A percentile compares a stretch with the other conserved stretches of the same genome.
These are phyloP conservation scores for Gautieria morchelliformis DNA, from an alignment of 768 basidiomycete genomes.

Conservation along the genomic window DNA sequence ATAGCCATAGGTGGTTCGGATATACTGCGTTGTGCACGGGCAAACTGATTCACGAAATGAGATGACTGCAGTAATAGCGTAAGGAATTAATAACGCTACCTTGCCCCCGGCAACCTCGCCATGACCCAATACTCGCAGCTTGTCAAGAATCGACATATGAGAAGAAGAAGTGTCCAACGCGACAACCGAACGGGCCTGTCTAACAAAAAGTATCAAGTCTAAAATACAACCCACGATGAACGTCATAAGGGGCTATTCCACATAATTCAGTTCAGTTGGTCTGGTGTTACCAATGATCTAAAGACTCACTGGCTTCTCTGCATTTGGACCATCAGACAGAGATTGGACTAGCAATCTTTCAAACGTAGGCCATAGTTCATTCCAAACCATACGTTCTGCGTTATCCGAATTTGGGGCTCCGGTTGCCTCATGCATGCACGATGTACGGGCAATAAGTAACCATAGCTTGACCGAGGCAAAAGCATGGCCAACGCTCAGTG, in stretches of 20 bases:
- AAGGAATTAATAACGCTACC: conserved; percentile 25
- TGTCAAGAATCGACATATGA: conserved; percentile 40
- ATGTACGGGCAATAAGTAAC: conserved; percentile 46
- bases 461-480: conserved; percentile 64
- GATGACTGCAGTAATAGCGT: background rate
- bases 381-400: conserved; percentile 45
- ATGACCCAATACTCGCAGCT: conserved; percentile 34
- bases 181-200: conserved; percentile 42
- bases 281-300: conserved; percentile 28
- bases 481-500: conserved; percentile 56
- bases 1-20: conserved; percentile 42
- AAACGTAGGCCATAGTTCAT: conserved; percentile 68
- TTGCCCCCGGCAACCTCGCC: conserved; percentile 43
- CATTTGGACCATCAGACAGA: conserved; percentile 36
- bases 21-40: conserved; percentile 42
- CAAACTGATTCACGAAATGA: conserved; percentile 30
- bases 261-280: background rate
- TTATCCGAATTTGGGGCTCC: conserved; percentile 15
- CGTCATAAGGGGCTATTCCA: conserved; percentile 40
- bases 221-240: conserved; percentile 52
- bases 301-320: conserved; percentile 20
- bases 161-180: conserved; percentile 44
- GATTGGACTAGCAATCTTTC: conserved; percentile 42
- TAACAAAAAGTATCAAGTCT: conserved; percentile 56
- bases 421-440: conserved; percentile 8